Evolutionary conservation across 441 rosid species (phyloP).

Genomic region (Daphne laureola): DNA sequence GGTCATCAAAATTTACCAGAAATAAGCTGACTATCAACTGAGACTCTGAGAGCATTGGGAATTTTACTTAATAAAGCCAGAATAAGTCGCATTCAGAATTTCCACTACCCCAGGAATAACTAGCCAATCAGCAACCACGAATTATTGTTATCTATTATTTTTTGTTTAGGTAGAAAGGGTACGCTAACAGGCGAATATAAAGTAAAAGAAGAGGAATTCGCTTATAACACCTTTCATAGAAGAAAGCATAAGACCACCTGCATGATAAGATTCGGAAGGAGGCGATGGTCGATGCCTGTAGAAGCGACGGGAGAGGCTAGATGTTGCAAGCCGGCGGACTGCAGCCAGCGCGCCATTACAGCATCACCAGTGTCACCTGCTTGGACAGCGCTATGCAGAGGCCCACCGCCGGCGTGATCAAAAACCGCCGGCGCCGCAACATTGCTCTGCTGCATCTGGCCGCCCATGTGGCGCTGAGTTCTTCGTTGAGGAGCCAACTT

Average conservation of each 20-base stretch:
- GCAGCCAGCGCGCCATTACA: slow-evolving; percentile 99
- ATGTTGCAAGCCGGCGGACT: slow-evolving; percentile 99
- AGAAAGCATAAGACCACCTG: slow-evolving; percentile 40
- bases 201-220: too few relatives aligned
- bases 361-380: slow-evolving; percentile 82
- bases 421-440: slow-evolving; percentile 21
- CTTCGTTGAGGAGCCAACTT: slow-evolving; percentile 99
- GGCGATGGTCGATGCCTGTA: slow-evolving; percentile 67
- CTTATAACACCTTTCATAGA: too few relatives aligned
- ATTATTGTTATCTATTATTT: too few relatives aligned
- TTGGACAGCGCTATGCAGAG: slow-evolving; percentile 56
- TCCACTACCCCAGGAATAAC: too few relatives aligned
- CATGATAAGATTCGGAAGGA: slow-evolving; percentile 82
- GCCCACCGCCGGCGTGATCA: slow-evolving; percentile 24
- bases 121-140: too few relatives aligned
- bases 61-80: too few relatives aligned
- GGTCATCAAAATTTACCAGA: too few relatives aligned
- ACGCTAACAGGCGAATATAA: too few relatives aligned
- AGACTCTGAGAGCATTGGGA: too few relatives aligned
- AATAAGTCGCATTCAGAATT: too few relatives aligned
- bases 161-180: too few relatives aligned
- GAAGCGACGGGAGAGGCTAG: slow-evolving; percentile 96
- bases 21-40: too few relatives aligned
- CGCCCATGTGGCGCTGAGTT: slow-evolving; percentile 99
- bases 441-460: slow-evolving; percentile 98